Percentiles rank a stretch among this genome's conserved stretches.
phyloP scores from a whole-genome alignment of 441 rosid genomes.

The Erodium moschatum region DNA sequence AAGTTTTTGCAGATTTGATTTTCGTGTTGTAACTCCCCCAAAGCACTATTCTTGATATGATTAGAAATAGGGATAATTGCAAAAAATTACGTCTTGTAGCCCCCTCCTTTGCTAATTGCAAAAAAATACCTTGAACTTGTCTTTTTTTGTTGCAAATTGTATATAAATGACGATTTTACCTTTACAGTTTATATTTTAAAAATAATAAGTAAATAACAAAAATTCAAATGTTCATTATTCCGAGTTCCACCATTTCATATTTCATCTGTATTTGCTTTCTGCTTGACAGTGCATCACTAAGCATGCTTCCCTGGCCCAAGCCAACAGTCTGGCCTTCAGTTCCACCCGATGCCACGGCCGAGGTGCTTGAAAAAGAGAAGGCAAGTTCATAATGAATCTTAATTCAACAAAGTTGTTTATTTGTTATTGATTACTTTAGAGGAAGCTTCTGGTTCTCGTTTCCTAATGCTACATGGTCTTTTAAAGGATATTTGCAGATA shows the following conservation, averaged over 20 bases:
- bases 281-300: slow-evolving; percentile 76
- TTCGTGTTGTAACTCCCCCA: background rate
- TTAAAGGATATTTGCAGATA: background rate
- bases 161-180: too few relatives aligned
- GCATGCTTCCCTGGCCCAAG: slow-evolving; percentile 99
- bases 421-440: background rate
- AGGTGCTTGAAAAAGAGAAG: slow-evolving; percentile 93
- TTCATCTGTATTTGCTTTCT: slow-evolving; percentile 18
- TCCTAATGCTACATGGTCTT: background rate
- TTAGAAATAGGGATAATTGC: background rate
- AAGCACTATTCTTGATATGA: slow-evolving; percentile 16
- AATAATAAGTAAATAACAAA: too few relatives aligned
- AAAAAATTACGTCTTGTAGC: too few relatives aligned
- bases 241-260: too few relatives aligned
- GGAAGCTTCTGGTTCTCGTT: background rate
- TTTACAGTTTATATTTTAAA: too few relatives aligned
- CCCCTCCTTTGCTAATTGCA: too few relatives aligned
- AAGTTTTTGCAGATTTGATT: slow-evolving; percentile 18
- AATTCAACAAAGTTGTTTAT: background rate
- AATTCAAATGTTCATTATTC: too few relatives aligned
- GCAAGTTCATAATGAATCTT: slow-evolving; percentile 31
- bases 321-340: slow-evolving; percentile 93
- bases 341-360: slow-evolving; percentile 70
- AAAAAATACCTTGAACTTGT: too few relatives aligned
- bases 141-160: too few relatives aligned